These are phyloP conservation scores for Trichoderma sp. DNA, from an alignment of 2,329 filamentous ascomycete species.

Conservation along the genomic window DNA sequence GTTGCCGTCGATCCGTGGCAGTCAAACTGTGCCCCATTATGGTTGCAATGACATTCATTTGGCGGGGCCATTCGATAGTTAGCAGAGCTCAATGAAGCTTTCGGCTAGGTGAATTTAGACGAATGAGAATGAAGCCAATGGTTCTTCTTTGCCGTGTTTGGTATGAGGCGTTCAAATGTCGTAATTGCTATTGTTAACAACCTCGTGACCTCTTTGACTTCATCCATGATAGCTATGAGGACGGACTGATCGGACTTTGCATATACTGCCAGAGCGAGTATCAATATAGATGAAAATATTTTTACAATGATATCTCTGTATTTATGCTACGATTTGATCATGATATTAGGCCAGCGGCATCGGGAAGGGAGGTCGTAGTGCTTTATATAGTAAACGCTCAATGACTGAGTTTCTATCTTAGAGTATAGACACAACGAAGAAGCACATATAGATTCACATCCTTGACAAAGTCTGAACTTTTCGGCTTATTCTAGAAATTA, in stretches of 20 bases:
- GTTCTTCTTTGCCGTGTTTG: neutral
- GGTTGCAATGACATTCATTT: neutral
- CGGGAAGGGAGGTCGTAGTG: too few relatives aligned
- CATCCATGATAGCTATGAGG: neutral
- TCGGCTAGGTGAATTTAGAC: neutral
- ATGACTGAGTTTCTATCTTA: neutral
- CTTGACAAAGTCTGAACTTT: too few relatives aligned
- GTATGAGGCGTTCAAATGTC: neutral
- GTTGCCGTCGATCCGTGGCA: slow-evolving; percentile 7
- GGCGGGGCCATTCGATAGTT: neutral
- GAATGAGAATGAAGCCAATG: neutral
- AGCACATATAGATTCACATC: fast-evolving
- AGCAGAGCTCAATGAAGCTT: neutral
- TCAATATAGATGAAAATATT: neutral
- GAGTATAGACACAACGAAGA: neutral
- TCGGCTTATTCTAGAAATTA: neutral
- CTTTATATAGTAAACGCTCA: neutral
- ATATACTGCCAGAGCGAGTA: neutral
- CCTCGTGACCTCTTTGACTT: slow-evolving; percentile 10
- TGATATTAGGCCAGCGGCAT: neutral
- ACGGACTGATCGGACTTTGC: neutral
- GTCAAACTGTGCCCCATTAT: slow-evolving; percentile 11
- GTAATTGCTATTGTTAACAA: slow-evolving; percentile 6
- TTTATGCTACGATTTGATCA: neutral
- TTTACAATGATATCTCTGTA: neutral